Evolutionary conservation across 2,329 filamentous ascomycete species (phyloP), one percentile per base, ranked within the genome.

Genomic region (Neobulgaria alba): DNA sequence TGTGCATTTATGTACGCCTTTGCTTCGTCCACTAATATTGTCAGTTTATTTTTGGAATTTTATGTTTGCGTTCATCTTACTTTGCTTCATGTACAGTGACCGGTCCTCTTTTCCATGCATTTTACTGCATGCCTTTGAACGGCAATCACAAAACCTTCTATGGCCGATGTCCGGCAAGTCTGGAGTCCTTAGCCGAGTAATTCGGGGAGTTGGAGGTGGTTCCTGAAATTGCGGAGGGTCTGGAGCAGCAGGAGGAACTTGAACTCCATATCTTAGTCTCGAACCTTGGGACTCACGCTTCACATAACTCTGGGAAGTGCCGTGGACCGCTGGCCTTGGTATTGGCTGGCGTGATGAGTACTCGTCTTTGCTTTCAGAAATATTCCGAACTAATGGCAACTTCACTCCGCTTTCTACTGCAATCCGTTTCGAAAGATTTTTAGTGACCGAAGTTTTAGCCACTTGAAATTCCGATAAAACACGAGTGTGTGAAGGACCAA

Each of bases 201-300:
- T 47, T 20, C 49, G 46, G 14, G 55, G 55, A 38, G 55, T 36
- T 41, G 49, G 47, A 26, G 54, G 54, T 29, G 49, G 52, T 1
- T 18, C 33, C 31, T 43, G 39, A 2, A 12, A 29, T 15, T 19
- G 20, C 16, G 47, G 45, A 20, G 42, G 14, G 31, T 47, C 44
- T 23, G 44, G 47, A 20, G 39, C 42, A 21, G 20, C 31, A 16
- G 39, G 41, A 14, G 44, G 47, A 20, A 41, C 39, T 15, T 20
- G 36, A n/a, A 16, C 14, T 8, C 15, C 12, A 3, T 8, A 17
- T 4, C 3, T 5, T 34, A 21, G 10, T 16, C 10, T 23, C 32
- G 8, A 15, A 32, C 29, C 20, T 30, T 7, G 29, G 32, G 10
- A 32, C 33, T 32, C 26, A 10, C 31, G 17, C 4, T n/a, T 35